phyloP scores from a whole-genome alignment of 345 rosid genomes.

The Hibiscus tridactylites region DNA sequence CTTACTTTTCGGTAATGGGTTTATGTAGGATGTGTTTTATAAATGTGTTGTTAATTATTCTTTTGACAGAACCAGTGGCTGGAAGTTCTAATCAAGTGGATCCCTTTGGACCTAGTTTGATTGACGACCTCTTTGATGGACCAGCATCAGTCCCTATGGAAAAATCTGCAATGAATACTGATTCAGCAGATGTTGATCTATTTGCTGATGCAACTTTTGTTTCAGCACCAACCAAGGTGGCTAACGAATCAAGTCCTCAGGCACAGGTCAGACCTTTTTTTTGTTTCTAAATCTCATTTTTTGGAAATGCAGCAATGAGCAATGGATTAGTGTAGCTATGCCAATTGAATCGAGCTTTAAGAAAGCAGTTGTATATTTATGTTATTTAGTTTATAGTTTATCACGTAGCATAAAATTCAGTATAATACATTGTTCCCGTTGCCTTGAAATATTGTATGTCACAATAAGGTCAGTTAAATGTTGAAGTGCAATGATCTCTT shows the following conservation, averaged over 20 bases:
- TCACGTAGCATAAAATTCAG: not conserved
- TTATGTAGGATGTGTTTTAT: not conserved
- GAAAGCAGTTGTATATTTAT: not conserved
- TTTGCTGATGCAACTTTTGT: conserved; percentile 96
- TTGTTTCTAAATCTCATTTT: not conserved
- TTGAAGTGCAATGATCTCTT: not conserved
- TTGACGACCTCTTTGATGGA: conserved; percentile 71
- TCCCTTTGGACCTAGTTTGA: conserved; percentile 68
- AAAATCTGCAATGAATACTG: conserved; percentile 32
- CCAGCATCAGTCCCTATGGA: conserved; percentile 48
- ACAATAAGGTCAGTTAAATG: not conserved
- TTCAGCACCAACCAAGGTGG: conserved; percentile 57
- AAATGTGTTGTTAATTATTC: conserved; percentile 8
- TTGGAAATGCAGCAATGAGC: not conserved
- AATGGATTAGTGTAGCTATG: not conserved
- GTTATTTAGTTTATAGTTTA: not conserved
- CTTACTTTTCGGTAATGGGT: not conserved
- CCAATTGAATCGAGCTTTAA: conserved; percentile 2
- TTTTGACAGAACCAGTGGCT: conserved; percentile 54
- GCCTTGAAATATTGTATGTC: not conserved
- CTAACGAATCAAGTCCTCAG: conserved; percentile 38
- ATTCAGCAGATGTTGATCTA: conserved; percentile 60
- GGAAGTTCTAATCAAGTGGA: conserved; percentile 62
- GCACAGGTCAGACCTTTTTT: conserved; percentile 39
- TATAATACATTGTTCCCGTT: not conserved